Evolutionary conservation across 352 stramenopile genomes (phyloP).

Genomic region (Pythium phragmiticola): DNA sequence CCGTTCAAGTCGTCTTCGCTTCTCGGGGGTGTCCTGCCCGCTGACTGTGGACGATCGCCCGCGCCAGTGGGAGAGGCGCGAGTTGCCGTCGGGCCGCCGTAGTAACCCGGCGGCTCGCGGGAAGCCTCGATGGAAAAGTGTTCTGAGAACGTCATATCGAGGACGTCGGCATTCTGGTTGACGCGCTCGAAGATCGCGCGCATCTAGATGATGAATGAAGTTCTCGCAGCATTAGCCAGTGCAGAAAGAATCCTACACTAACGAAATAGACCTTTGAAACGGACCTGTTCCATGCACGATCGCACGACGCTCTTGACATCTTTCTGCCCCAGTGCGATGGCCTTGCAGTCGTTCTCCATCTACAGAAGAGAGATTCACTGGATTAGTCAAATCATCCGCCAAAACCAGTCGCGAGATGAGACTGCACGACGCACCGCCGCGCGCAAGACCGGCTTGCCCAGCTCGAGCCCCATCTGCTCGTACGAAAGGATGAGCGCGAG

Average conservation of each 20-base stretch:
- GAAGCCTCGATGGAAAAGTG: conserved; percentile 54
- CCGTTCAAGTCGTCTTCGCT: conserved; percentile 26
- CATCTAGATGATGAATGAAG: conserved; percentile 44
- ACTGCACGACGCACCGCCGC: conserved; percentile 48
- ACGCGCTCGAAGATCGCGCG: conserved; percentile 72
- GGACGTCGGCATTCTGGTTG: conserved; percentile 73
- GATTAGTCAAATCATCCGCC: not conserved
- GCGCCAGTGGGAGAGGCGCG: not conserved
- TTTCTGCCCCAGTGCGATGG: conserved; percentile 79
- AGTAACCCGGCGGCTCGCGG: conserved; percentile 29
- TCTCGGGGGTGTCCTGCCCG: not conserved
- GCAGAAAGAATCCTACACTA: not conserved
- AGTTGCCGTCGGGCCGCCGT: not conserved
- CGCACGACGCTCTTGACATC: conserved; percentile 71
- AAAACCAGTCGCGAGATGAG: not conserved
- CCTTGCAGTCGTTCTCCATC: conserved; percentile 93
- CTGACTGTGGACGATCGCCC: not conserved
- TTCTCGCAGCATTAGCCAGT: not conserved
- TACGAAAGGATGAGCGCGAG: conserved; percentile 91
- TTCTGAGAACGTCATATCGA: conserved; percentile 91
- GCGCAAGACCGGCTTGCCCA: conserved; percentile 95
- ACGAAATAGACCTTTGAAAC: not conserved
- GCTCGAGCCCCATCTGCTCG: conserved; percentile 93
- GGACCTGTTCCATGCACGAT: conserved; percentile 86
- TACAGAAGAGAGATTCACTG: conserved; percentile 23